Conservation (phyloP, 139 green algal genomes). For the Asterochloris sp. region DNA sequence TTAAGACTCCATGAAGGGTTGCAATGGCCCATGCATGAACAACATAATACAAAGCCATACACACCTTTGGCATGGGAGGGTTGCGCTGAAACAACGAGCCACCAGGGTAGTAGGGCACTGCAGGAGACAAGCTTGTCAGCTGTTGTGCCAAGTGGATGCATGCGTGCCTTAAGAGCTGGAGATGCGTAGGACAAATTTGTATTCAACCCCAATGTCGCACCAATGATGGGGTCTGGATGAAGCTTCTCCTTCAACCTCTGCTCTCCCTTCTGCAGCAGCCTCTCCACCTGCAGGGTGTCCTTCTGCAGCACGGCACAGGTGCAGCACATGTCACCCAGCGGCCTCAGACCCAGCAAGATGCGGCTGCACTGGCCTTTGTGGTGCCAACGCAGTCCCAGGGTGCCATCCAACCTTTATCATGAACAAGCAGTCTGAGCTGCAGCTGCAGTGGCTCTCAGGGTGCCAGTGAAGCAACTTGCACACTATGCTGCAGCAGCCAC, state of each 20-base stretch:
- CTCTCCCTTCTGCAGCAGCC: slow-evolving; percentile 35
- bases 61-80: slow-evolving; percentile 28
- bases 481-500: no score
- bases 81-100: slow-evolving; percentile 52
- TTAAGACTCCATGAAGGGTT: no score
- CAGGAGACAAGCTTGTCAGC: neutral
- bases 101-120: slow-evolving; percentile 56
- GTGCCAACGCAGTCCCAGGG: neutral
- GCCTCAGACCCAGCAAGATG: no score
- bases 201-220: slow-evolving; percentile 11
- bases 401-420: no score
- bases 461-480: no score
- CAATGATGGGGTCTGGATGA: slow-evolving; percentile 56
- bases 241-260: slow-evolving; percentile 24
- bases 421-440: no score
- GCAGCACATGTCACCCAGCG: no score
- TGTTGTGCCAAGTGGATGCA: neutral
- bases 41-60: no score
- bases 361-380: no score
- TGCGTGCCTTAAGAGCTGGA: neutral
- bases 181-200: neutral
- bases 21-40: no score
- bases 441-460: neutral
- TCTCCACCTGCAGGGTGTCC: slow-evolving; percentile 27
- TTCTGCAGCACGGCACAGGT: slow-evolving; percentile 1